Conservation (phyloP, 2,329 filamentous ascomycete species). For the Verticillium tricorpus region DNA sequence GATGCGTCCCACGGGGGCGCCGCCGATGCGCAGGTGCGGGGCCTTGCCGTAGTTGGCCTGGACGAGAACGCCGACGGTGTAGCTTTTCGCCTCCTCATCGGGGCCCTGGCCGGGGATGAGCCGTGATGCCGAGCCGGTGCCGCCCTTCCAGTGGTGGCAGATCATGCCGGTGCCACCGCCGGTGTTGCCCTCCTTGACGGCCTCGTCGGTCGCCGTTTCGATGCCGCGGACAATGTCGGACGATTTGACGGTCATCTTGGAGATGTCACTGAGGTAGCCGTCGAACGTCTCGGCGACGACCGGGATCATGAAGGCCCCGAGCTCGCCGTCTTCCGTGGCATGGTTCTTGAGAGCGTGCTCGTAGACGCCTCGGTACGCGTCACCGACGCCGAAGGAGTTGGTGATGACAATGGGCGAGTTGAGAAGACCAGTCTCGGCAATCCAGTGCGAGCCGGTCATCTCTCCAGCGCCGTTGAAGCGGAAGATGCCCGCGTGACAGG, state of each 20-base stretch:
- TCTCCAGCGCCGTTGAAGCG: constrained; percentile 62
- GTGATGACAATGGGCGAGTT: constrained; percentile 58
- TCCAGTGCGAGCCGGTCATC: constrained; percentile 57
- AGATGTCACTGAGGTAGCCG: constrained; percentile 54
- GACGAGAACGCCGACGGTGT: constrained; percentile 57
- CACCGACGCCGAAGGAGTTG: constrained; percentile 52
- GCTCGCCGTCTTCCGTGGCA: constrained; percentile 32
- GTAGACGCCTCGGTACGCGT: constrained; percentile 54
- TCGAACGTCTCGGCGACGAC: constrained; percentile 62
- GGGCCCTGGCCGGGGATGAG: constrained; percentile 37
- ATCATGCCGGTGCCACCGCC: constrained; percentile 67
- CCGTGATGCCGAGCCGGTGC: constrained; percentile 59
- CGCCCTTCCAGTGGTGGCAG: constrained; percentile 62
- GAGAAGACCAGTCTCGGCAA: constrained; percentile 56
- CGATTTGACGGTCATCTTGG: constrained; percentile 48
- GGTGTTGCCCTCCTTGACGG: constrained; percentile 56
- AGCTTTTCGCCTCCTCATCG: constrained; percentile 25
- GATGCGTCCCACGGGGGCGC: constrained; percentile 57
- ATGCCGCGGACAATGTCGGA: constrained; percentile 52
- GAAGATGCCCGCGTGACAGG: constrained; percentile 48
- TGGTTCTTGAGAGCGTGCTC: constrained; percentile 48
- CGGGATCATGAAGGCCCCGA: constrained; percentile 51
- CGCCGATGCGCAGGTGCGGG: constrained; percentile 52
- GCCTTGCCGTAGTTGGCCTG: constrained; percentile 62
- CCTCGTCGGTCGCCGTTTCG: constrained; percentile 40